A percentile compares a stretch with the other conserved stretches of the same genome.
Evolutionary conservation across 805 yeast genomes (phyloP).

Genomic region (Lipomyces orientalis): DNA sequence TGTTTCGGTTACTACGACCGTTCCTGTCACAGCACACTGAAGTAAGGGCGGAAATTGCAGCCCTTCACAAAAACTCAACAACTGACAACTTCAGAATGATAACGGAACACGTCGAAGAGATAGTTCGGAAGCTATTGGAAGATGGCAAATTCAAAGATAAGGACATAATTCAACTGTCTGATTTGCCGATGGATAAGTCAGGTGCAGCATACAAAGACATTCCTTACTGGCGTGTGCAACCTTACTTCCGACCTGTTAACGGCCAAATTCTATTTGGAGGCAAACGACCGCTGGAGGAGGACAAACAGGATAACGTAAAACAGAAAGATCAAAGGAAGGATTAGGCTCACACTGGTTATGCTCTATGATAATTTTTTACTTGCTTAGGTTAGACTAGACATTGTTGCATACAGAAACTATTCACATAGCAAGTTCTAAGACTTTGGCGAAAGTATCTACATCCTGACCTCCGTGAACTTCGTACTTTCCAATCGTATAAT

Average conservation of each 20-base stretch:
- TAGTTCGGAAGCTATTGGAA: conserved; percentile 62
- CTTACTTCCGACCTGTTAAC: conserved; percentile 86
- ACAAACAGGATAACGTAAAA: conserved; percentile 1
- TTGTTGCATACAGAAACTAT: background rate
- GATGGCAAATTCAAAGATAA: conserved; percentile 63
- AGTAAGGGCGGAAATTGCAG: conserved; percentile 74
- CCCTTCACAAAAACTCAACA: conserved; percentile 47
- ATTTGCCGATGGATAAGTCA: conserved; percentile 67
- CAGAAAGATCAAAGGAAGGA: conserved; percentile 7
- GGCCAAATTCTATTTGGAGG: conserved; percentile 52
- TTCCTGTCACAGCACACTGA: conserved; percentile 79
- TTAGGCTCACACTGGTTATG: background rate
- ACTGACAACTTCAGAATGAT: conserved; percentile 60
- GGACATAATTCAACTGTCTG: conserved; percentile 55
- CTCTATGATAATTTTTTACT: background rate
- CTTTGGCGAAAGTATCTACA: conserved; percentile 21
- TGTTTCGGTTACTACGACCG: conserved; percentile 84
- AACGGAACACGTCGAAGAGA: conserved; percentile 68
- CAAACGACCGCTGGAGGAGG: conserved; percentile 42
- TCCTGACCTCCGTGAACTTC: conserved; percentile 32
- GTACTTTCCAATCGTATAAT: conserved; percentile 21
- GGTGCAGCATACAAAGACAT: conserved; percentile 81
- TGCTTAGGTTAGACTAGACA: background rate
- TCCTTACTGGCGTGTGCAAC: conserved; percentile 97
- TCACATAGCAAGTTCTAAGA: conserved; percentile 10